These are phyloP conservation scores for Hanseniaspora osmophila DNA, from an alignment of 805 yeast species.

Conservation along the genomic window DNA sequence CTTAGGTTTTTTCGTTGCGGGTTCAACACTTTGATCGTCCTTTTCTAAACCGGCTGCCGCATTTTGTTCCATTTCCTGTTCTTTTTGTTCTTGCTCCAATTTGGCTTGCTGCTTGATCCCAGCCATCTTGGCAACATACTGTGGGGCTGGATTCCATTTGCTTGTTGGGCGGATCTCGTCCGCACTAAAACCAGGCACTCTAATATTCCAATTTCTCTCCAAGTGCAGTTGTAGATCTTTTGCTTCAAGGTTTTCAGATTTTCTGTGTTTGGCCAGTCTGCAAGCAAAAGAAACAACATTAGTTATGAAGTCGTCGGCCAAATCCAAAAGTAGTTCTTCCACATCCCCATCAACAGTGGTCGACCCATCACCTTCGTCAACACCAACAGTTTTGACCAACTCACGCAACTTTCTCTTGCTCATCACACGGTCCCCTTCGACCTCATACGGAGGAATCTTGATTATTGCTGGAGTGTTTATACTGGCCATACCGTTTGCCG, in stretches of 20 bases:
- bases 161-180: slow-evolving; percentile 77
- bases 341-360: slow-evolving; percentile 89
- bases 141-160: slow-evolving; percentile 51
- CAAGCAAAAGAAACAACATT: slow-evolving; percentile 90
- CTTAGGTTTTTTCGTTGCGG: neutral
- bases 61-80: neutral
- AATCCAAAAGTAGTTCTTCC: slow-evolving; percentile 75
- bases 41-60: neutral
- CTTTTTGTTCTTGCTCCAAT: neutral
- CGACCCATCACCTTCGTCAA: slow-evolving; percentile 84
- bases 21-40: neutral
- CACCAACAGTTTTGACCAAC: slow-evolving; percentile 66
- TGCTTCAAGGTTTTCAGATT: slow-evolving; percentile 72
- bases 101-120: neutral
- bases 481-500: slow-evolving; percentile 55
- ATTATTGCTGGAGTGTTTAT: slow-evolving; percentile 63
- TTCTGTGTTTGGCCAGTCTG: slow-evolving; percentile 86
- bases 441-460: slow-evolving; percentile 69
- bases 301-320: slow-evolving; percentile 90
- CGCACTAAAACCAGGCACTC: slow-evolving; percentile 83
- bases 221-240: slow-evolving; percentile 83
- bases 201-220: slow-evolving; percentile 87
- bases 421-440: slow-evolving; percentile 69
- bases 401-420: slow-evolving; percentile 84
- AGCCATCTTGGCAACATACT: slow-evolving; percentile 46